Base-by-base conservation (phyloP, 306 rosid genomes). In the Biancaea sappan region DNA sequence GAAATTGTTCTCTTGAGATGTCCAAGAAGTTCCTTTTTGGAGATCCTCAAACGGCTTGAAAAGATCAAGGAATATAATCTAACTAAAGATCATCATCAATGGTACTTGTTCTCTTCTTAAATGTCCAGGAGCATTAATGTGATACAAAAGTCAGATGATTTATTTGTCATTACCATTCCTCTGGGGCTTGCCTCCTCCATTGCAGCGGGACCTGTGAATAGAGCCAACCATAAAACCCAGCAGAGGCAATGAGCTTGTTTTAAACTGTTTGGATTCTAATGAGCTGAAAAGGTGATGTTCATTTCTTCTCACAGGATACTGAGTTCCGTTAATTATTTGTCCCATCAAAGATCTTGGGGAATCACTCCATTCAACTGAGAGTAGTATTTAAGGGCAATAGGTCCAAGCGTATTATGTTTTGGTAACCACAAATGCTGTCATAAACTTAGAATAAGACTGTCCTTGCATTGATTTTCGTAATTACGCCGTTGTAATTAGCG, bases 1-100 rank as follows among this genome's bases (percentile, higher is more conserved):
- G 99, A 74, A 77, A 79, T n/a, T 92, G 83, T 92, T 92, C 71
- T 44, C 83, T 22, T 34, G 91, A 85, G 75, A 61, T 32, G 14
- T n/a, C 66, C 21, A 32, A 87, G 99, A 76, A 96, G 97, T 32
- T 72, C 91, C 54, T 93, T 91, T 86, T 78, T 90, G 82, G 96
- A 92, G 13, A 94, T 95, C 75, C 96, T 92, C 80, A 92, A 95
- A 66, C 86, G 75, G 77, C 93, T 90, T 44, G 96, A 92, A 80
- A 92, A 81, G 90, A 73, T 86, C 35, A 92, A 92, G 84, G 96
- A 90, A 77, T 85, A 54, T 80, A 66, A 40, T 44, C 19, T 86
- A 34, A 92, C 88, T 6, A 8, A 93, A 16, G 99, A 89, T 35
- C 86, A 91, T 86, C 94, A 90, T 74, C n/a, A n/a, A n/a, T 93